Percentiles rank a stretch among this genome's conserved stretches.
Evolutionary conservation across 306 rosid species (phyloP).

Genomic region (Lathyrus sativus): DNA sequence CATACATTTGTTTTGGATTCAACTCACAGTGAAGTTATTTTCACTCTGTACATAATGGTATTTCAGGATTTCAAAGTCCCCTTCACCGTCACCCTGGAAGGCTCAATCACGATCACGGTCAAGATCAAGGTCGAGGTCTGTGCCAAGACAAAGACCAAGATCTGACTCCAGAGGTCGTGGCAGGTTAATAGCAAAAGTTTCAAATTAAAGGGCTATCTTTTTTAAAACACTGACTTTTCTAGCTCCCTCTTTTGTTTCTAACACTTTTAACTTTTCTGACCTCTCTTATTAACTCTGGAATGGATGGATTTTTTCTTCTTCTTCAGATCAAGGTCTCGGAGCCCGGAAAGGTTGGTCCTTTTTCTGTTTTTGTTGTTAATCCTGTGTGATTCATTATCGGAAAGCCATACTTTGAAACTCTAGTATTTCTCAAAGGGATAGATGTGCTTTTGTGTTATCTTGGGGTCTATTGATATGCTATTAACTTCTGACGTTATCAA

Average conservation of each 20-base stretch:
- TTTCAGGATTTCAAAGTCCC: slow-evolving; percentile 73
- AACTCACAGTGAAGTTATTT: slow-evolving; percentile 7
- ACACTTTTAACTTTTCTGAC: slow-evolving; percentile 11
- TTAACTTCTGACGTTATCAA: slow-evolving; percentile 27
- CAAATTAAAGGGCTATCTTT: neutral
- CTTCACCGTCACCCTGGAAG: slow-evolving; percentile 84
- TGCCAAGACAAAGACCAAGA: slow-evolving; percentile 51
- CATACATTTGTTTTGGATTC: neutral
- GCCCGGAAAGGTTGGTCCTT: slow-evolving; percentile 69
- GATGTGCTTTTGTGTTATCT: slow-evolving; percentile 6
- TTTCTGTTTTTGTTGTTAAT: neutral
- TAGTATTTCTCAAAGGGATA: slow-evolving; percentile 8
- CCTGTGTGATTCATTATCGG: neutral
- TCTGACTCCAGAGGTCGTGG: slow-evolving; percentile 73
- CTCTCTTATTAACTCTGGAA: slow-evolving; percentile 3
- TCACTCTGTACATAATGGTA: slow-evolving; percentile 10
- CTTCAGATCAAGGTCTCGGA: slow-evolving; percentile 83
- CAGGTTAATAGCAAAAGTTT: slow-evolving; percentile 62
- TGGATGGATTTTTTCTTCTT: slow-evolving; percentile 40
- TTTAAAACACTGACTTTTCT: neutral
- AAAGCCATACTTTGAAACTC: neutral
- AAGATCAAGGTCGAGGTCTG: slow-evolving; percentile 61
- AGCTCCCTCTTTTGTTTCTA: slow-evolving; percentile 1
- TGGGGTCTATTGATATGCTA: slow-evolving; percentile 21
- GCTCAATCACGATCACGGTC: slow-evolving; percentile 61